Evolutionary conservation across 805 yeast species (phyloP), one percentile per base, ranked within the genome.

Genomic region (Barnettozyma pratensis): DNA sequence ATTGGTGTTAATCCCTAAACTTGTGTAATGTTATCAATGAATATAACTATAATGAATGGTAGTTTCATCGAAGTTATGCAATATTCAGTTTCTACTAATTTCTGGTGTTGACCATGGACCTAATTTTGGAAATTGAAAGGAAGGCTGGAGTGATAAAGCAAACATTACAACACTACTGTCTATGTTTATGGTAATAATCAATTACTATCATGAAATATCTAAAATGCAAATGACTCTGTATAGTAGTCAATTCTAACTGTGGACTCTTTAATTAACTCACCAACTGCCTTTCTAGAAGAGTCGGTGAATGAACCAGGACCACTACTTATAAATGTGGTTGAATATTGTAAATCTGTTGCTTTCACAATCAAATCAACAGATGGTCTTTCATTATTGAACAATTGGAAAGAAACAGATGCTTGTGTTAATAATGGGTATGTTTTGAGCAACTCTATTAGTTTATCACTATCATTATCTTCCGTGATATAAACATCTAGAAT

Each of bases 291-390:
- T 59, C 91, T 73, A 19, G 81, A 49, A 8, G 69, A 75, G 57
- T 83, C 90, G 51, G 74, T 81, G 70, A 83, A 75, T 3, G 66
- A 38, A 8, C 75, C 71, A 39, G 84, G 87, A 4, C 90, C 90
- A 68, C 89, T 83, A n/a, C 79, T 69, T 12, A 82, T 65, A 42
- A 84, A 59, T 66, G 3, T 76, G 71, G 49, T 74, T 53, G 39
- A 82, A 63, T 7, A 77, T 73, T 4, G 47, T n/a, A 69, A 57
- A 26, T 55, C 56, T 6, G 47, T 53, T 14, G 36, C 36, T 27
- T 50, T 42, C 6, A 59, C 54, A 30, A 57, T 41, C 2, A 37
- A 41, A 1, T 45, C n/a, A 2, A 51, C 42, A 12, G 38, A 28
- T 8, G 60, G 61, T 55, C 55, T 57, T 45, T 29, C 38, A 19